Conservation (phyloP, 345 rosid species). For the Salix purpurea region DNA sequence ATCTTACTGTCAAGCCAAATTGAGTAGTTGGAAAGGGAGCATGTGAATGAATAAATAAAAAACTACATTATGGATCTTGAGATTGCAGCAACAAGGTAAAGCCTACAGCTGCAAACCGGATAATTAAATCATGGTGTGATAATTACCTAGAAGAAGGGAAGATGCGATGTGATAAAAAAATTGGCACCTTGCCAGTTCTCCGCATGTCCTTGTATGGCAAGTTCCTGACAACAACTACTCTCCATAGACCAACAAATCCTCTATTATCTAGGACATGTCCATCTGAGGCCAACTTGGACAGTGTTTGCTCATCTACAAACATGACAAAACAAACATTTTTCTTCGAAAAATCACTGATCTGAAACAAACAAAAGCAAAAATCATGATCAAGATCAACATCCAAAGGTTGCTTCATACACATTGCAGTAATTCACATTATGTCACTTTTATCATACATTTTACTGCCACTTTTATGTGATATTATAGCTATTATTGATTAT, state of each 20-base stretch:
- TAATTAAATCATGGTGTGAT: conserved; percentile 15
- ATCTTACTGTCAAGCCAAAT: conserved; percentile 95
- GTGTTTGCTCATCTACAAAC: conserved; percentile 92
- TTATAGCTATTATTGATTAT: too few relatives aligned
- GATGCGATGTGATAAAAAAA: conserved; percentile 81
- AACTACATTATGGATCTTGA: conserved; percentile 3
- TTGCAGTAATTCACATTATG: not conserved
- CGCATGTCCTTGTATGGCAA: conserved; percentile 76
- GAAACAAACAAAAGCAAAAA: conserved; percentile 28
- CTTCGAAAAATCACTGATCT: conserved; percentile 89
- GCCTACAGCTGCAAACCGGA: conserved; percentile 14
- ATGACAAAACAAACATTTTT: conserved; percentile 75
- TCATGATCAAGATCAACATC: not conserved
- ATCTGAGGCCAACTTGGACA: conserved; percentile 57
- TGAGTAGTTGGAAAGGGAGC: conserved; percentile 58
- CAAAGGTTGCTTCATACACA: too few relatives aligned
- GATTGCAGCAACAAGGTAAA: conserved; percentile 2
- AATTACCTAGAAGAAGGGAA: conserved; percentile 87
- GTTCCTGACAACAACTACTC: conserved; percentile 64
- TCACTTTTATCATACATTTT: not conserved
- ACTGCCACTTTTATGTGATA: not conserved
- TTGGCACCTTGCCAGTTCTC: conserved; percentile 93
- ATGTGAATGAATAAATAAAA: conserved; percentile 3
- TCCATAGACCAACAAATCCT: conserved; percentile 85
- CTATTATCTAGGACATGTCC: conserved; percentile 68